Evolutionary conservation across 345 rosid genomes (phyloP).

Genomic region (Diplotaxis tenuifolia): DNA sequence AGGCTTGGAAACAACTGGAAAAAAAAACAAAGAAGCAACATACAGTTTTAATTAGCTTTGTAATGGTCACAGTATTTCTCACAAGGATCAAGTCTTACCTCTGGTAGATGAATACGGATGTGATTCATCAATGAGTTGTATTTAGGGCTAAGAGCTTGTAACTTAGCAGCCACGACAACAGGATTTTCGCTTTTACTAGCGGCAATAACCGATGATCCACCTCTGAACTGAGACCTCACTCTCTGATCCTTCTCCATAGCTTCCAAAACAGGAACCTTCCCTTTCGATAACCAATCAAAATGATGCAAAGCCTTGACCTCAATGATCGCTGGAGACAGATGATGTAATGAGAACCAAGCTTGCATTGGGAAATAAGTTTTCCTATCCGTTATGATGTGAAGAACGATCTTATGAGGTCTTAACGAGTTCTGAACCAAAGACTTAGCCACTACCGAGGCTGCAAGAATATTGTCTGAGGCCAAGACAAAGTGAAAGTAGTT

Average conservation of each 20-base stretch:
- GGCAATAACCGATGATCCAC: conserved; percentile 86
- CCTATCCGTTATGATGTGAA: conserved; percentile 88
- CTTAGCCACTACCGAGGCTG: conserved; percentile 80
- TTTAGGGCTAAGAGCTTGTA: conserved; percentile 93
- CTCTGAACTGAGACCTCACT: conserved; percentile 85
- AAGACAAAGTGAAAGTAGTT: conserved; percentile 77
- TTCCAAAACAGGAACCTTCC: conserved; percentile 91
- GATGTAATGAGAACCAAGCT: conserved; percentile 96
- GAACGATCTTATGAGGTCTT: conserved; percentile 61
- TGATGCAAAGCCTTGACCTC: conserved; percentile 98
- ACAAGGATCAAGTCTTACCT: conserved; percentile 45
- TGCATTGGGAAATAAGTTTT: conserved; percentile 97
- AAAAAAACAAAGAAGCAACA: background rate
- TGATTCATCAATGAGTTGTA: conserved; percentile 95
- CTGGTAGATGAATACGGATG: conserved; percentile 88
- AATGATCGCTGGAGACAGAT: conserved; percentile 71
- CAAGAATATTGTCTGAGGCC: conserved; percentile 92
- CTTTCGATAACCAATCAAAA: conserved; percentile 92
- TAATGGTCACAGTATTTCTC: background rate
- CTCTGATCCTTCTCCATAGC: conserved; percentile 96
- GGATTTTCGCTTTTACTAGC: conserved; percentile 74
- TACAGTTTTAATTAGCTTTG: background rate
- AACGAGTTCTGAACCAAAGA: conserved; percentile 70
- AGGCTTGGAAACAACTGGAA: conserved; percentile 88
- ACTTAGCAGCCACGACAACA: conserved; percentile 71